These are phyloP conservation scores for Wilhelminamyces savonicus DNA, from an alignment of 805 yeast genomes.

Conservation along the genomic window DNA sequence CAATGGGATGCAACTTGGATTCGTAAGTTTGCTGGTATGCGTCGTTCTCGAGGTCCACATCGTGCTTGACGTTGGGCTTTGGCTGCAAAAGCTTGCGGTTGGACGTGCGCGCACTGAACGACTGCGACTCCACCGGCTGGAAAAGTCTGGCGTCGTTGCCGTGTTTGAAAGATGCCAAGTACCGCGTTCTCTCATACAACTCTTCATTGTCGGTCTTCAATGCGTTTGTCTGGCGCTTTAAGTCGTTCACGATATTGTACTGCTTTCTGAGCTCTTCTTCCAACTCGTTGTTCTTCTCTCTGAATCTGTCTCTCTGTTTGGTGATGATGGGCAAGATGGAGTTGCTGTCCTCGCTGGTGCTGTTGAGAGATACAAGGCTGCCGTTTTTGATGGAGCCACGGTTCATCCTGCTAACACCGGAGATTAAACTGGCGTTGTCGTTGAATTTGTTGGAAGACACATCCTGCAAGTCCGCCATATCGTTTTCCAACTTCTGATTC, in stretches of 20 bases:
- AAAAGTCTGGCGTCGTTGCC: slow-evolving; percentile 8
- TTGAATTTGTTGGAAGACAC: slow-evolving; percentile 37
- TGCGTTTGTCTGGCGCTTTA: slow-evolving; percentile 56
- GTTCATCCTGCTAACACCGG: slow-evolving; percentile 42
- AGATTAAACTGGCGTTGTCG: slow-evolving; percentile 63
- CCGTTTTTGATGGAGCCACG: slow-evolving; percentile 26
- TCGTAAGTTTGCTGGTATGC: slow-evolving; percentile 62
- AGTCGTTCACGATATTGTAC: slow-evolving; percentile 45
- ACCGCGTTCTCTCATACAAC: slow-evolving; percentile 72
- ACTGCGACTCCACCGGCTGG: too few species aligned
- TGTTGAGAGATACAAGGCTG: slow-evolving; percentile 19
- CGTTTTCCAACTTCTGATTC: slow-evolving; percentile 67
- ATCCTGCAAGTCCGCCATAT: slow-evolving; percentile 55
- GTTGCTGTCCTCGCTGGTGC: slow-evolving; percentile 24
- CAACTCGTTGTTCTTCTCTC: slow-evolving; percentile 73
- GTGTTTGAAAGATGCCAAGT: slow-evolving; percentile 46
- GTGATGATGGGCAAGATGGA: slow-evolving; percentile 80
- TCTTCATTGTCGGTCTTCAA: slow-evolving; percentile 72
- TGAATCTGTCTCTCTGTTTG: slow-evolving; percentile 91
- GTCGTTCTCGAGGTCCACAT: slow-evolving; percentile 49
- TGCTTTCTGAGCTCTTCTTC: slow-evolving; percentile 73
- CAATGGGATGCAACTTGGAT: slow-evolving; percentile 75
- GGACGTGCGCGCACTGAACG: slow-evolving; percentile 7
- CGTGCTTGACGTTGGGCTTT: slow-evolving; percentile 15
- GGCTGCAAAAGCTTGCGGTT: slow-evolving; percentile 20